These are phyloP conservation scores for Psilocybe sp. DNA, from an alignment of 768 basidiomycete species.

Conservation along the genomic window DNA sequence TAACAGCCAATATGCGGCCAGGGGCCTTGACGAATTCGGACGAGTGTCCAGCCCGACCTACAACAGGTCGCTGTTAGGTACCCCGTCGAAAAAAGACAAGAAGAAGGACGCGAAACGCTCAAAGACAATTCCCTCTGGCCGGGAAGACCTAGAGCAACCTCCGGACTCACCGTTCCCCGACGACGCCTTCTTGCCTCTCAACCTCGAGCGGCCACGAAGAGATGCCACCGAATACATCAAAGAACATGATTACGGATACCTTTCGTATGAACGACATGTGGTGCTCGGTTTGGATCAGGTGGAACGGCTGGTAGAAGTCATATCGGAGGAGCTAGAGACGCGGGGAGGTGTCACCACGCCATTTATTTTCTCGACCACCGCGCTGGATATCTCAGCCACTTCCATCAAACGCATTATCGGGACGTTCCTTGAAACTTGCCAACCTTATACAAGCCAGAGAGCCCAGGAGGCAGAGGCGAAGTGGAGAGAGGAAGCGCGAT, in stretches of 20 bases:
- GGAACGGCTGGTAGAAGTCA: constrained; percentile 64
- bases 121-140: constrained; percentile 40
- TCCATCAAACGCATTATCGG: constrained; percentile 75
- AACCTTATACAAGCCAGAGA: constrained; percentile 24
- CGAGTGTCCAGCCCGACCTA: constrained; percentile 48
- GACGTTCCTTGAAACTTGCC: constrained; percentile 73
- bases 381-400: constrained; percentile 79
- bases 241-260: constrained; percentile 63
- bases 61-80: constrained; percentile 26
- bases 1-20: constrained; percentile 19
- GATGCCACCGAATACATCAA: constrained; percentile 34
- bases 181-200: constrained; percentile 51
- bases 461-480: constrained; percentile 44
- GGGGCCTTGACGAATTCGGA: constrained; percentile 63
- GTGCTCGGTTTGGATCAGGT: constrained; percentile 76
- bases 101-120: constrained; percentile 44
- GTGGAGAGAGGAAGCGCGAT: constrained; percentile 79
- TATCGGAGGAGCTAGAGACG: constrained; percentile 66
- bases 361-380: constrained; percentile 86
- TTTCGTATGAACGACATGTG: constrained; percentile 70
- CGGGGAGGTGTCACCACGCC: constrained; percentile 84
- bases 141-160: constrained; percentile 30
- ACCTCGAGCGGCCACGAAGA: constrained; percentile 44
- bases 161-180: constrained; percentile 39
- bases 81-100: constrained; percentile 50